These are phyloP conservation scores for Styphnolobium japonicum DNA, from an alignment of 306 rosid genomes.

Conservation along the genomic window DNA sequence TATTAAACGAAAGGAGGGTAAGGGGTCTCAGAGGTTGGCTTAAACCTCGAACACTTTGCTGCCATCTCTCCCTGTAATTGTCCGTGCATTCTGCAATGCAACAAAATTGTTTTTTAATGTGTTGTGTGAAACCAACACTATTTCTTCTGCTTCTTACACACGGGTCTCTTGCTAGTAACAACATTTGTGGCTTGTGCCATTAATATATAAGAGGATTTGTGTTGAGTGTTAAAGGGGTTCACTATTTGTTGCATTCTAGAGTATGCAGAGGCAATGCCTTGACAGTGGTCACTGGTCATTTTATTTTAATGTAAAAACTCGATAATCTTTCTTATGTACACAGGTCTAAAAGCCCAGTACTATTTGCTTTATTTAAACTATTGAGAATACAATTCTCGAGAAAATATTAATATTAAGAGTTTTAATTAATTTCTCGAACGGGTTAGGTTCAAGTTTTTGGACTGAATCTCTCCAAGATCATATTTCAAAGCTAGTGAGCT, in stretches of 20 bases:
- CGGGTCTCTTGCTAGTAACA: background rate
- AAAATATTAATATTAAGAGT: background rate
- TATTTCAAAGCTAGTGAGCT: no score
- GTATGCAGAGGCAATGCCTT: background rate
- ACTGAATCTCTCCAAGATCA: background rate
- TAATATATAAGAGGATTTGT: background rate
- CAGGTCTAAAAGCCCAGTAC: background rate
- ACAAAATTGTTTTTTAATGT: background rate
- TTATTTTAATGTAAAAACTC: background rate
- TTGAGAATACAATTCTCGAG: background rate
- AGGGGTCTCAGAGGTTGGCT: conserved; percentile 38
- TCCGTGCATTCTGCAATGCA: background rate
- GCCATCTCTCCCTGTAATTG: background rate
- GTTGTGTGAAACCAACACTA: background rate
- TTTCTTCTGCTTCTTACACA: conserved; percentile 20
- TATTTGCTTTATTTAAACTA: background rate
- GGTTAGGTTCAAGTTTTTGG: background rate
- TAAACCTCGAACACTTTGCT: conserved; percentile 48
- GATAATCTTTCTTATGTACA: background rate
- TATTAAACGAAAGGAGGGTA: conserved; percentile 47
- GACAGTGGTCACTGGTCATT: conserved; percentile 12
- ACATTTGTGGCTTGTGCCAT: background rate
- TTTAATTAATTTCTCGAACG: background rate
- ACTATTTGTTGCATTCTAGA: conserved; percentile 16
- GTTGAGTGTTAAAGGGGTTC: background rate